These are phyloP conservation scores for Carallia pectinifolia DNA, from an alignment of 345 rosid genomes.

Conservation along the genomic window DNA sequence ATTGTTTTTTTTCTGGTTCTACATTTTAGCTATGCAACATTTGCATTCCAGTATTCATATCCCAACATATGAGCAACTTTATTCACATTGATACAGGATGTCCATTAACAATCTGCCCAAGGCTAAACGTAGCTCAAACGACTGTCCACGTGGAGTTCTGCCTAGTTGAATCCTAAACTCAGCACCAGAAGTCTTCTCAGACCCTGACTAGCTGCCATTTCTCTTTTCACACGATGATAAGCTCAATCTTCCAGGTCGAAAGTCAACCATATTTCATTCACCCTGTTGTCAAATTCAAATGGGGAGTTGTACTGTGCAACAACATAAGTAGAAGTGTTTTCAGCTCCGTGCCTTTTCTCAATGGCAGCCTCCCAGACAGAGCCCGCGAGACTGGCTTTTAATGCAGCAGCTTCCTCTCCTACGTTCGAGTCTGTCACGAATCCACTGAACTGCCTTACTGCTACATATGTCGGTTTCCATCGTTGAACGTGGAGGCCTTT, in stretches of 20 bases:
- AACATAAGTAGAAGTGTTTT: constrained; percentile 41
- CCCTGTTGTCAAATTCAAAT: constrained; percentile 59
- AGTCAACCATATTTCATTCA: constrained; percentile 78
- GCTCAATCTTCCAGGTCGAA: constrained; percentile 38
- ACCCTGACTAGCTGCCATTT: too few species aligned
- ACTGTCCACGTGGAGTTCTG: too few species aligned
- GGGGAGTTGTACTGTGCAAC: constrained; percentile 94
- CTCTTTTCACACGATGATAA: not conserved
- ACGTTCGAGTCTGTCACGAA: constrained; percentile 55
- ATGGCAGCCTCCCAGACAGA: constrained; percentile 63
- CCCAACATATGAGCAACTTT: not conserved
- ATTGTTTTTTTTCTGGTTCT: too few species aligned
- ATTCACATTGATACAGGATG: not conserved
- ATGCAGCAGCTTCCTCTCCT: constrained; percentile 74
- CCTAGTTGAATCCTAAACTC: too few species aligned
- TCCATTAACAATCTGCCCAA: too few species aligned
- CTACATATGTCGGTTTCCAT: constrained; percentile 54
- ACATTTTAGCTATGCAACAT: too few species aligned
- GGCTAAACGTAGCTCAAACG: too few species aligned
- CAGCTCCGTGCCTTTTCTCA: constrained; percentile 37
- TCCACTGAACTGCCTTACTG: constrained; percentile 73
- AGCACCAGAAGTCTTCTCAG: too few species aligned
- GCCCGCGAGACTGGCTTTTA: constrained; percentile 57
- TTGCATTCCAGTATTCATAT: too few species aligned
- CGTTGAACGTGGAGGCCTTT: constrained; percentile 65